Conservation (phyloP, 2,329 filamentous ascomycete genomes). For the Stromatinia cepivora region DNA sequence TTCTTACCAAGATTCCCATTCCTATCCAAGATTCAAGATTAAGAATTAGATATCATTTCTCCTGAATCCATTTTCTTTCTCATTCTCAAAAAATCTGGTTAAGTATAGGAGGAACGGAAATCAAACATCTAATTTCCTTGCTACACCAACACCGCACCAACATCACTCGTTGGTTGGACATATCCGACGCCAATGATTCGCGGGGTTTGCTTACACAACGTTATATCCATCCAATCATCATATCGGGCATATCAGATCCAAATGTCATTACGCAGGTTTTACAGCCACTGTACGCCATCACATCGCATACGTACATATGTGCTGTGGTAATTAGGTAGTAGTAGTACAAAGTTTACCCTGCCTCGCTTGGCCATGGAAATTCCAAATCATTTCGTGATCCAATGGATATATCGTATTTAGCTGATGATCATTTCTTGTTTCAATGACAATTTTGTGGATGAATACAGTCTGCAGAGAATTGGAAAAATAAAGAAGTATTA, state of each 20-base stretch:
- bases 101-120: neutral
- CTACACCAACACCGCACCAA: too few species aligned
- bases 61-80: too few species aligned
- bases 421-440: neutral
- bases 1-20: neutral
- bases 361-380: slow-evolving; percentile 1
- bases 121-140: neutral
- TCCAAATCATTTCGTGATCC: neutral
- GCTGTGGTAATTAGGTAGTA: neutral
- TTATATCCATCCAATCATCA: neutral
- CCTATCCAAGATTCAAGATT: too few species aligned
- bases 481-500: neutral
- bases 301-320: neutral
- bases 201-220: neutral
- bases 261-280: neutral
- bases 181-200: slow-evolving; percentile 6
- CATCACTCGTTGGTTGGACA: too few species aligned
- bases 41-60: neutral
- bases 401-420: neutral
- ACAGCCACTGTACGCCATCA: neutral
- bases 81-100: too few species aligned
- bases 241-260: neutral
- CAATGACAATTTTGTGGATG: neutral
- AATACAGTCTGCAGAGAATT: neutral
- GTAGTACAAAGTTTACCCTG: neutral